Evolutionary conservation across 140 eudicot genomes (phyloP), one percentile per base, ranked within the genome.

Genomic region (Oenanthe javanica): DNA sequence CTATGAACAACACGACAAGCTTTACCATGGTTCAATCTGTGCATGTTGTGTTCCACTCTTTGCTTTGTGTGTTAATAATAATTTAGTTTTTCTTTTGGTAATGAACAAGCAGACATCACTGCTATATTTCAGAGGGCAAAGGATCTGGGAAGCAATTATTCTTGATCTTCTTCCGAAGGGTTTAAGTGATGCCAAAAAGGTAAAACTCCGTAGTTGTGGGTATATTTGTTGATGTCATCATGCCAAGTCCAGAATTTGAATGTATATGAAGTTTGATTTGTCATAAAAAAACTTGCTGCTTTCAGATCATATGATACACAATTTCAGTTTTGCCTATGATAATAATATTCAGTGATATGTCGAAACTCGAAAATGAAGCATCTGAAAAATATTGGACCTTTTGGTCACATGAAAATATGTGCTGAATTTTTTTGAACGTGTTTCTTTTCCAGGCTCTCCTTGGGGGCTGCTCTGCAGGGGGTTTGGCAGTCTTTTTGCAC

Each of bases 401-500:
- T 61, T 61, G 15, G 70, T 59, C 3, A n/a, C 13, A 27, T 0
- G 19, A 66, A 31, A 27, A 27, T 45, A 38, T 46, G 77, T 73
- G 77, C 52, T 45, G 0, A 73, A 45, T 15, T 6, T 73, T 13
- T 73, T 45, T n/a, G 31, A 73, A 21, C 21, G 49, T n/a, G 50
- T 43, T 73, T 73, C 25, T 2, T 75, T 47, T 49, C 46, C 83
- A 94, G 98, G 98, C 98, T 78, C 79, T 96, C 87, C 92, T 96
- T 61, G 91, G 96, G 7, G 99, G 99, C 74, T 96, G 99, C 84
- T 96, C 99, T 4, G 99, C 99, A 73, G 99, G 99, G 36, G 99
- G 99, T 63, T 82, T 93, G 84, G 92, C 98, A 9, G 67, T 92
- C 66, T 93, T 89, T 81, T 86, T 89, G 82, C 99, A 96, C 83